A percentile compares a stretch with the other conserved stretches of the same genome.
Conservation (phyloP, 192 early-diverging fungal genomes). For the Chytriomyces sp. region DNA sequence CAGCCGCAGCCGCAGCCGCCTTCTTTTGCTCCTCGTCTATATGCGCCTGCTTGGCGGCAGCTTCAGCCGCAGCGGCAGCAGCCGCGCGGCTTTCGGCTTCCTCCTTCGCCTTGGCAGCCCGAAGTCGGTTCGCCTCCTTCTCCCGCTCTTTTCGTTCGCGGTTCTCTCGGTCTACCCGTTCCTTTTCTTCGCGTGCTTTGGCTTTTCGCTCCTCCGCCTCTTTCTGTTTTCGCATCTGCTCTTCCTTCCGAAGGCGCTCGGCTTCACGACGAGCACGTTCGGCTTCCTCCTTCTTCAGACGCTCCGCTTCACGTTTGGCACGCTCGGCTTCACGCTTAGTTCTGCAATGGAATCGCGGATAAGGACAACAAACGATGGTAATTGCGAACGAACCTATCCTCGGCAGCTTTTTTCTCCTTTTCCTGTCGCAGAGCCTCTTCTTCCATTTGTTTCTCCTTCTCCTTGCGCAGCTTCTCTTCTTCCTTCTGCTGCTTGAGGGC, state of each 20-base stretch:
- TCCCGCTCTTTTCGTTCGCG: conserved; percentile 53
- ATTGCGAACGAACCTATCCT: conserved; percentile 31
- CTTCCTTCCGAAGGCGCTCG: conserved; percentile 39
- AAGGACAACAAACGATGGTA: not conserved
- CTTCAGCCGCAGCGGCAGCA: not conserved
- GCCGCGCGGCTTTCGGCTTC: conserved; percentile 6
- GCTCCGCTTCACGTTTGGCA: conserved; percentile 48
- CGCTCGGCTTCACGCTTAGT: conserved; percentile 53
- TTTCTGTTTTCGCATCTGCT: conserved; percentile 55
- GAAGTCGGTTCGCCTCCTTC: conserved; percentile 28
- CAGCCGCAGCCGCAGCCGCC: not conserved
- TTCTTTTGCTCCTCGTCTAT: not conserved
- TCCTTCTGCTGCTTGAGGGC: conserved; percentile 69
- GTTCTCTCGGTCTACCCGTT: conserved; percentile 52
- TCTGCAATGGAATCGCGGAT: conserved; percentile 21
- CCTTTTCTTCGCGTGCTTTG: conserved; percentile 53
- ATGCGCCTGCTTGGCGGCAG: not conserved
- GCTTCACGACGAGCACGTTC: conserved; percentile 49
- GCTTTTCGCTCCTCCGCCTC: conserved; percentile 52
- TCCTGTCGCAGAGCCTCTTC: conserved; percentile 45
- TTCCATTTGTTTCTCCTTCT: conserved; percentile 63
- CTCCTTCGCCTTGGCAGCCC: conserved; percentile 1
- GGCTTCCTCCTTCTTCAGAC: conserved; percentile 64
- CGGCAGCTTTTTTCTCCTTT: conserved; percentile 43
- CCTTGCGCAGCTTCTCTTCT: conserved; percentile 68